These are phyloP conservation scores for Tricholoma matsutake DNA, from an alignment of 768 basidiomycete species.

Conservation along the genomic window DNA sequence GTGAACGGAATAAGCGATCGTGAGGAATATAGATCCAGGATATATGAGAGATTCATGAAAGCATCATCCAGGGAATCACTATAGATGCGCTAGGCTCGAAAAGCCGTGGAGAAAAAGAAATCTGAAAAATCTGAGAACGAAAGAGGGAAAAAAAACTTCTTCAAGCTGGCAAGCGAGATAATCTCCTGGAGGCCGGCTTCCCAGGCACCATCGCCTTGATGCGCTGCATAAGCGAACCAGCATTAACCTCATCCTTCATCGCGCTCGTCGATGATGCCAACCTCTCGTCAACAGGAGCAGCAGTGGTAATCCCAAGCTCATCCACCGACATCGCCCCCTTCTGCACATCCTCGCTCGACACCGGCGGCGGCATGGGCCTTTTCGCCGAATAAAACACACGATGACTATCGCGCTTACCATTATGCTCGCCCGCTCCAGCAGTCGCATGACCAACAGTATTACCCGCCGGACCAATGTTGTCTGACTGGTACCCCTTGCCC, in stretches of 20 bases:
- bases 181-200: slow-evolving; percentile 49
- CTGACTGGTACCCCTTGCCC: slow-evolving; percentile 80
- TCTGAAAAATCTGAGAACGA: neutral
- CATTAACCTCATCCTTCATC: slow-evolving; percentile 46
- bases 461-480: slow-evolving; percentile 45
- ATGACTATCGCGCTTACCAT: slow-evolving; percentile 33
- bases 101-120: too few relatives aligned
- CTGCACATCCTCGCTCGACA: slow-evolving; percentile 60
- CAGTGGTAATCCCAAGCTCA: slow-evolving; percentile 58
- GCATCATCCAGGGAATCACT: neutral
- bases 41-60: slow-evolving; percentile 3
- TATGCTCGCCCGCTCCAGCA: slow-evolving; percentile 5
- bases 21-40: slow-evolving; percentile 1
- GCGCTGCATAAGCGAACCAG: slow-evolving; percentile 55
- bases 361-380: slow-evolving; percentile 65
- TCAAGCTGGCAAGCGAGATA: slow-evolving; percentile 37
- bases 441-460: slow-evolving; percentile 22
- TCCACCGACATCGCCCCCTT: slow-evolving; percentile 51
- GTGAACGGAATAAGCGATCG: neutral
- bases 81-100: too few relatives aligned
- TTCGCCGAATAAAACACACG: slow-evolving; percentile 47
- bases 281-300: slow-evolving; percentile 22
- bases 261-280: slow-evolving; percentile 20
- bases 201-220: slow-evolving; percentile 75
- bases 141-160: slow-evolving; percentile 16